Conservation (phyloP, 768 basidiomycete species). For the Pulveroboletus sp. region DNA sequence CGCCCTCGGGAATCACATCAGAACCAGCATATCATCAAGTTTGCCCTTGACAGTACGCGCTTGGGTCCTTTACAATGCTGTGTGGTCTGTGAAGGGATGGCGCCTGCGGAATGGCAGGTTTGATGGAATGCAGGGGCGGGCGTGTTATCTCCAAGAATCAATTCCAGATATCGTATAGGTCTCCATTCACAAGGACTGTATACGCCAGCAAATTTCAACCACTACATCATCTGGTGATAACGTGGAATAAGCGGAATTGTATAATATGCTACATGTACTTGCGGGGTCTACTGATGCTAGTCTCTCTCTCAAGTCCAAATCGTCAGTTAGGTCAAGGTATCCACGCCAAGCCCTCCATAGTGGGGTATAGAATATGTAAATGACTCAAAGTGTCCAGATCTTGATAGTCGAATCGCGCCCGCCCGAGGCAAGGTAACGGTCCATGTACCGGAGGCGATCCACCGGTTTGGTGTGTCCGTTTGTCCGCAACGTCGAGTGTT, state of each 20-base stretch:
- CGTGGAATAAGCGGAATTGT: slow-evolving; percentile 6
- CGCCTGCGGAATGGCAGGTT: too few relatives aligned
- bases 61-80: too few relatives aligned
- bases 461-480: slow-evolving; percentile 95
- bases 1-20: too few relatives aligned
- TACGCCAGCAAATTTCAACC: neutral
- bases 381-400: slow-evolving; percentile 83
- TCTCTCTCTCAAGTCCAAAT: slow-evolving; percentile 16
- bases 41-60: too few relatives aligned
- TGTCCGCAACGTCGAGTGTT: slow-evolving; percentile 77
- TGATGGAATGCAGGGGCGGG: too few relatives aligned
- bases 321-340: slow-evolving; percentile 15
- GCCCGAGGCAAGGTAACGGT: slow-evolving; percentile 89
- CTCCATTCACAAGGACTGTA: too few relatives aligned
- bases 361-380: slow-evolving; percentile 3
- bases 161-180: too few relatives aligned
- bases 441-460: slow-evolving; percentile 91
- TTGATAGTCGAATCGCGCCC: slow-evolving; percentile 84
- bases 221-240: neutral
- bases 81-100: too few relatives aligned
- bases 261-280: slow-evolving; percentile 29
- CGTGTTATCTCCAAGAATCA: too few relatives aligned
- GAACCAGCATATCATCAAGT: too few relatives aligned
- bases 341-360: neutral
- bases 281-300: slow-evolving; percentile 18